These are phyloP conservation scores for Penicillium diatomitis DNA, from an alignment of 495 filamentous ascomycete species.

Conservation along the genomic window DNA sequence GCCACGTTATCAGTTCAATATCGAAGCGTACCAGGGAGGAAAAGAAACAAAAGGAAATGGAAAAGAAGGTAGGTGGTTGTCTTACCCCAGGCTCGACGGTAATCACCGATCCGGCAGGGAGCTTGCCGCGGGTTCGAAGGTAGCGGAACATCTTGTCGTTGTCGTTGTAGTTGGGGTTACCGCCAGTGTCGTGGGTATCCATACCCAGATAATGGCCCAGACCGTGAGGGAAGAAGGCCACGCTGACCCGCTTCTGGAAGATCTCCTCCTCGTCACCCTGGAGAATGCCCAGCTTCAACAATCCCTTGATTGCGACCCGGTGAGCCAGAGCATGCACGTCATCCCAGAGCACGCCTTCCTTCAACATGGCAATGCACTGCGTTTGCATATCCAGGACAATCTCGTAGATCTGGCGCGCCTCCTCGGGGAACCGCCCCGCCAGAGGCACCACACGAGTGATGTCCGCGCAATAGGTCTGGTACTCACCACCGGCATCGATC, in stretches of 20 bases:
- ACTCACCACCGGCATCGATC: slow-evolving; percentile 79
- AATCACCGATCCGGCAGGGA: slow-evolving; percentile 71
- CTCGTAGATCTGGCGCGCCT: slow-evolving; percentile 73
- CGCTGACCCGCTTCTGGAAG: slow-evolving; percentile 61
- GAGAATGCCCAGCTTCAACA: slow-evolving; percentile 68
- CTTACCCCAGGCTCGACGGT: slow-evolving; percentile 84
- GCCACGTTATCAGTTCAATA: slow-evolving; percentile 1
- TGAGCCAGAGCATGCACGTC: slow-evolving; percentile 73
- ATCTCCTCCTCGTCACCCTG: slow-evolving; percentile 60
- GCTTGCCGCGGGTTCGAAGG: slow-evolving; percentile 64
- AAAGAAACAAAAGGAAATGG: not conserved
- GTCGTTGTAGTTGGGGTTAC: slow-evolving; percentile 78
- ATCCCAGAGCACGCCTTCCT: slow-evolving; percentile 76
- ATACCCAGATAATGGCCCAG: slow-evolving; percentile 88
- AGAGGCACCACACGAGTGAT: slow-evolving; percentile 88
- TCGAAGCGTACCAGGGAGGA: too few relatives aligned
- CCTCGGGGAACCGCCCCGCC: slow-evolving; percentile 59
- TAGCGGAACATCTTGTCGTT: slow-evolving; percentile 78
- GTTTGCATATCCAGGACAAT: slow-evolving; percentile 81
- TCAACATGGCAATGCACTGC: slow-evolving; percentile 61
- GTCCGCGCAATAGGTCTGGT: slow-evolving; percentile 71
- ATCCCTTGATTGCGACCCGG: slow-evolving; percentile 68
- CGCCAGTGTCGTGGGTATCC: slow-evolving; percentile 91
- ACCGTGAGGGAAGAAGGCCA: slow-evolving; percentile 88
- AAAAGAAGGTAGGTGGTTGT: not conserved